phyloP scores from a whole-genome alignment of 169 alveolate genomes.

The Pseudocohnilembus persalinus region DNA sequence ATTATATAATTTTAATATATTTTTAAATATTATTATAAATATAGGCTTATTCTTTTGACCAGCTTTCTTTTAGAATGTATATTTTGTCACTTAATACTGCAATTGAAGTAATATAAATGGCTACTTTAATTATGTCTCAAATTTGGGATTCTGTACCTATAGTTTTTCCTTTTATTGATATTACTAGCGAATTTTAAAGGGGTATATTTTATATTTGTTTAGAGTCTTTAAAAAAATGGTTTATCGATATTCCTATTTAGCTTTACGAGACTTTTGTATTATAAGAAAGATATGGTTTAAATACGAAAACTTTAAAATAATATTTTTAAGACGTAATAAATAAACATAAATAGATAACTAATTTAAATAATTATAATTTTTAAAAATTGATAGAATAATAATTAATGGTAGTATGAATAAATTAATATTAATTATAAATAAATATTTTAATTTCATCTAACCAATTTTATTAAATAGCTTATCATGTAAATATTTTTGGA shows the following conservation, averaged over 20 bases:
- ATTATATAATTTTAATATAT: too few relatives aligned
- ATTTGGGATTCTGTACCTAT: constrained; percentile 35
- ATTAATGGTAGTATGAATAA: too few relatives aligned
- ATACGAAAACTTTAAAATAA: constrained; percentile 76
- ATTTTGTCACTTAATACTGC: constrained; percentile 33
- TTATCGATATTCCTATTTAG: constrained; percentile 71
- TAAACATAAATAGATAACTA: too few relatives aligned
- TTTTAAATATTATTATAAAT: not conserved
- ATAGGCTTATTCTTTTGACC: not conserved
- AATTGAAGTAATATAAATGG: constrained; percentile 6
- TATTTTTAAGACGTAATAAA: constrained; percentile 69
- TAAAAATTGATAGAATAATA: too few relatives aligned
- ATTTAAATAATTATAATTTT: too few relatives aligned
- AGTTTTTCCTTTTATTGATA: constrained; percentile 18
- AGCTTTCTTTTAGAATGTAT: constrained; percentile 21
- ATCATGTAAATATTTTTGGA: constrained; percentile 64
- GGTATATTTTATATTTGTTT: constrained; percentile 36
- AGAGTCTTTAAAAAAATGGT: constrained; percentile 38
- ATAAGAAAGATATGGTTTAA: constrained; percentile 91
- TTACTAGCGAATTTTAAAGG: constrained; percentile 34
- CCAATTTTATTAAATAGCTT: constrained; percentile 13
- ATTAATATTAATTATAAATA: too few relatives aligned
- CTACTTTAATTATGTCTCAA: constrained; percentile 28
- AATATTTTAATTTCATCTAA: too few relatives aligned
- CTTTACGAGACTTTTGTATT: constrained; percentile 84